These are phyloP conservation scores for Trichoderma hamatum DNA, from an alignment of 2,329 filamentous ascomycete genomes.

Conservation along the genomic window DNA sequence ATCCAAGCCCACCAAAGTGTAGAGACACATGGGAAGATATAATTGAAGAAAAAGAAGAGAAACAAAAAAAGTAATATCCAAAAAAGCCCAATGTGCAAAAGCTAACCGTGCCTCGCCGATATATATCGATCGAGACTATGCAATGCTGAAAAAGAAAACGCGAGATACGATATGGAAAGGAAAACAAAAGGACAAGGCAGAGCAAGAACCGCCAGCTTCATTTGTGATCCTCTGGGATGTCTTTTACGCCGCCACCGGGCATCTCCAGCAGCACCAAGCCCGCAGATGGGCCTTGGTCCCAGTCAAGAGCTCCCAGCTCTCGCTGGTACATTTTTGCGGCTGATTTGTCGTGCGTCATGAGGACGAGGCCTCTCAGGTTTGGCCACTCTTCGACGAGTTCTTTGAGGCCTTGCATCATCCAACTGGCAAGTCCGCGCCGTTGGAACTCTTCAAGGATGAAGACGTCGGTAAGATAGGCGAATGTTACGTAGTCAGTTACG, in stretches of 20 bases:
- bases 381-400: constrained; percentile 61
- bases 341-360: constrained; percentile 52
- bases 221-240: constrained; percentile 38
- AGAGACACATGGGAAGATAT: constrained; percentile 17
- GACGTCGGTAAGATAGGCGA: constrained; percentile 70
- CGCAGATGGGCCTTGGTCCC: constrained; percentile 46
- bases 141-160: constrained; percentile 20
- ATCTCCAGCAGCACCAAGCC: constrained; percentile 49
- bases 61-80: constrained; percentile 13
- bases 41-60: neutral
- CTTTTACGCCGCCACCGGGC: constrained; percentile 43
- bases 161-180: neutral
- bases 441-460: constrained; percentile 65
- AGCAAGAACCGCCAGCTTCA: constrained; percentile 8
- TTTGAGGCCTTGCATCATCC: constrained; percentile 64
- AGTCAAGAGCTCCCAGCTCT: constrained; percentile 50
- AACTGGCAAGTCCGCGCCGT: constrained; percentile 63
- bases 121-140: constrained; percentile 22
- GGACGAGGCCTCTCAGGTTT: constrained; percentile 60
- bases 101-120: constrained; percentile 22
- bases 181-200: neutral
- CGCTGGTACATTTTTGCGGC: constrained; percentile 52
- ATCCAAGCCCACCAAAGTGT: constrained; percentile 26
- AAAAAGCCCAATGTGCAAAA: constrained; percentile 20
- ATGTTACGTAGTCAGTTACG: constrained; percentile 70